Evolutionary conservation across 768 basidiomycete genomes (phyloP).

Genomic region (Leucosporidium scottii): DNA sequence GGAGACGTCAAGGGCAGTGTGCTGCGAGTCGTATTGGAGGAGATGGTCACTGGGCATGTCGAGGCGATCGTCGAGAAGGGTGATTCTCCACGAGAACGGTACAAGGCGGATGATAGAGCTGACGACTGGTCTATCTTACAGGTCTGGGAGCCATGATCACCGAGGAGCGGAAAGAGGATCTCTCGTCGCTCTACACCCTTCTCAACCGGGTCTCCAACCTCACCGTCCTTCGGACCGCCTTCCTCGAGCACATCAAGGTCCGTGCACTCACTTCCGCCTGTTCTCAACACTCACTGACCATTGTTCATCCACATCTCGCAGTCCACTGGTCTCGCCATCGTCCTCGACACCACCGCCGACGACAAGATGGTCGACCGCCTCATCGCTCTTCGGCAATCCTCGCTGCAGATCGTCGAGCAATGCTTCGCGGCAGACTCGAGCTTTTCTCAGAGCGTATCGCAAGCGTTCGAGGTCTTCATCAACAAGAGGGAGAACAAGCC

Average conservation of each 20-base stretch:
- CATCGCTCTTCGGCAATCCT: slow-evolving; percentile 58
- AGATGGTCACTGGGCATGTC: slow-evolving; percentile 52
- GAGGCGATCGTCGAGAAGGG: slow-evolving; percentile 43
- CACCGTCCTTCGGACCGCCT: slow-evolving; percentile 54
- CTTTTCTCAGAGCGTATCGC: slow-evolving; percentile 38
- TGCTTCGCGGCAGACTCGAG: slow-evolving; percentile 52
- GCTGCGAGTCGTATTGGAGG: slow-evolving; percentile 50
- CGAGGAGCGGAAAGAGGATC: slow-evolving; percentile 45
- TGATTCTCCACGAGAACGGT: neutral
- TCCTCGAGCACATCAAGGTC: slow-evolving; percentile 59
- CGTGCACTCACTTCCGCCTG: slow-evolving; percentile 13
- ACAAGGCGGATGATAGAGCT: neutral
- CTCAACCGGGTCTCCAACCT: slow-evolving; percentile 56
- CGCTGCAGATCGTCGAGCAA: slow-evolving; percentile 49
- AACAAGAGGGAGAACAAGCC: slow-evolving; percentile 65
- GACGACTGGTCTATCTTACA: slow-evolving; percentile 41
- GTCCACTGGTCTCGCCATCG: slow-evolving; percentile 58
- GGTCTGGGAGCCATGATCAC: slow-evolving; percentile 55
- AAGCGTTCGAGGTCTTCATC: slow-evolving; percentile 71
- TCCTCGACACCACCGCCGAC: slow-evolving; percentile 57
- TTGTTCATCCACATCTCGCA: slow-evolving; percentile 43
- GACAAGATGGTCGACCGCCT: slow-evolving; percentile 71
- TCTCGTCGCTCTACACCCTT: slow-evolving; percentile 55
- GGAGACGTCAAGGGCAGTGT: slow-evolving; percentile 45
- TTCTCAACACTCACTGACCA: neutral